These are phyloP conservation scores for Verticillium nubilum DNA, from an alignment of 2,329 filamentous ascomycete species.

Conservation along the genomic window DNA sequence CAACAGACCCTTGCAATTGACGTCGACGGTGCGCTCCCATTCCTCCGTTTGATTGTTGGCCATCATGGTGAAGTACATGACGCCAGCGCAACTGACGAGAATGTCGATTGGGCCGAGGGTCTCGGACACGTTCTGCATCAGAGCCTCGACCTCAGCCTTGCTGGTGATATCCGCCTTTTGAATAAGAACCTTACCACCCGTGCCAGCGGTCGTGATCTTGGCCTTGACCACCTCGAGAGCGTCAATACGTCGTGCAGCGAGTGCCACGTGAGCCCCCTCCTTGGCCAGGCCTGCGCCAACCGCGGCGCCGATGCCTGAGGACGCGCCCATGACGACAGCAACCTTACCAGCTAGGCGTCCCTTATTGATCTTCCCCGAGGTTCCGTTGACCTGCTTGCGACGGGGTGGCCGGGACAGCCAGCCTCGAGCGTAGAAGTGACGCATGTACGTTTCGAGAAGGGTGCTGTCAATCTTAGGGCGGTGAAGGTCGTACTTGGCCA, in stretches of 20 bases:
- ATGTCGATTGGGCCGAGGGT: slow-evolving; percentile 71
- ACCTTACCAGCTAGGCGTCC: slow-evolving; percentile 64
- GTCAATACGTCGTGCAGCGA: slow-evolving; percentile 66
- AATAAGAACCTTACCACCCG: slow-evolving; percentile 60
- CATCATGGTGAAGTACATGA: slow-evolving; percentile 92
- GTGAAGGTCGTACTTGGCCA: slow-evolving; percentile 45
- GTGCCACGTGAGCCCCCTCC: slow-evolving; percentile 66
- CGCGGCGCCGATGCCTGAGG: slow-evolving; percentile 73
- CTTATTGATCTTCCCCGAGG: slow-evolving; percentile 21
- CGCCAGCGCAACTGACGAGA: slow-evolving; percentile 73
- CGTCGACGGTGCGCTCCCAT: slow-evolving; percentile 78
- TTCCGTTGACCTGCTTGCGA: slow-evolving; percentile 27
- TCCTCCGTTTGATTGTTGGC: slow-evolving; percentile 66
- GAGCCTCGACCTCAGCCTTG: slow-evolving; percentile 57
- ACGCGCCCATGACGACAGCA: slow-evolving; percentile 73
- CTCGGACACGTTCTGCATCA: slow-evolving; percentile 53
- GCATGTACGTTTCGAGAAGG: slow-evolving; percentile 71
- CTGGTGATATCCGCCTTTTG: slow-evolving; percentile 70
- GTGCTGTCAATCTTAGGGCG: slow-evolving; percentile 64
- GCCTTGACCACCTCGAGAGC: slow-evolving; percentile 63
- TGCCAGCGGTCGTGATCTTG: slow-evolving; percentile 38
- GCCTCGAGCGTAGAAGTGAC: slow-evolving; percentile 74
- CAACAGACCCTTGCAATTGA: slow-evolving; percentile 80
- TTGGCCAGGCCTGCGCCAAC: slow-evolving; percentile 62
- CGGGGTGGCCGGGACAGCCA: slow-evolving; percentile 64